These are phyloP conservation scores for Flaveria bidentis DNA, from an alignment of 129 eudicot species.

Conservation along the genomic window DNA sequence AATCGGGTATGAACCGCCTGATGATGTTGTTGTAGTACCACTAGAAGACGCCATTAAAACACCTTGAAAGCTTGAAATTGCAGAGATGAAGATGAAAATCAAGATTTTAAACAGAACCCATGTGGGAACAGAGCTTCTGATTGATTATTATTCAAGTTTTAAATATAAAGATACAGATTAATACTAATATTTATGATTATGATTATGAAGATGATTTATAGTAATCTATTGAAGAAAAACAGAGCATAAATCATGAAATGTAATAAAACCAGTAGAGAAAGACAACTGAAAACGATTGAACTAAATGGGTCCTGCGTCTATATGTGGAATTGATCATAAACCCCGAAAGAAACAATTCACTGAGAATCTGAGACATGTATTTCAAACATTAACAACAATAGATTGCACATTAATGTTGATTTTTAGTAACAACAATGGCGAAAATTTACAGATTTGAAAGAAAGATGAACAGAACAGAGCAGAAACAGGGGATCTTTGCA, in stretches of 20 bases:
- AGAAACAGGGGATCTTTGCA: not conserved
- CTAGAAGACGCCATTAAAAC: slow-evolving; percentile 66
- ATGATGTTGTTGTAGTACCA: slow-evolving; percentile 40
- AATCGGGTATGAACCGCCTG: not conserved
- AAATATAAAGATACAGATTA: not conserved
- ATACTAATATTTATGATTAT: not conserved
- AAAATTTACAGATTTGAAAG: not conserved
- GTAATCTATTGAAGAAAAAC: not conserved
- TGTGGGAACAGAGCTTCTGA: not conserved
- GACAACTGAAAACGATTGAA: slow-evolving; percentile 96
- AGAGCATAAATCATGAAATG: slow-evolving; percentile 56
- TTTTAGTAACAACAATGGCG: not conserved
- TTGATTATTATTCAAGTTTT: not conserved
- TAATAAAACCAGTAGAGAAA: slow-evolving; percentile 95
- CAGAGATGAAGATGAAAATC: too few relatives aligned
- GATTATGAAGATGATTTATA: slow-evolving; percentile 6
- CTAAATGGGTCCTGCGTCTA: slow-evolving; percentile 88
- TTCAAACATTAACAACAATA: slow-evolving; percentile 60
- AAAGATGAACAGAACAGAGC: not conserved
- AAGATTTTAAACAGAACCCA: not conserved
- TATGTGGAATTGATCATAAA: slow-evolving; percentile 97
- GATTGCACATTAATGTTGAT: slow-evolving; percentile 51
- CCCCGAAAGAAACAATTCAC: slow-evolving; percentile 82
- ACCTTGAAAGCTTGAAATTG: too few relatives aligned
- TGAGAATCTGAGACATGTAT: slow-evolving; percentile 93